phyloP scores from a whole-genome alignment of 805 yeast genomes.

The Nakazawaea pomicola region DNA sequence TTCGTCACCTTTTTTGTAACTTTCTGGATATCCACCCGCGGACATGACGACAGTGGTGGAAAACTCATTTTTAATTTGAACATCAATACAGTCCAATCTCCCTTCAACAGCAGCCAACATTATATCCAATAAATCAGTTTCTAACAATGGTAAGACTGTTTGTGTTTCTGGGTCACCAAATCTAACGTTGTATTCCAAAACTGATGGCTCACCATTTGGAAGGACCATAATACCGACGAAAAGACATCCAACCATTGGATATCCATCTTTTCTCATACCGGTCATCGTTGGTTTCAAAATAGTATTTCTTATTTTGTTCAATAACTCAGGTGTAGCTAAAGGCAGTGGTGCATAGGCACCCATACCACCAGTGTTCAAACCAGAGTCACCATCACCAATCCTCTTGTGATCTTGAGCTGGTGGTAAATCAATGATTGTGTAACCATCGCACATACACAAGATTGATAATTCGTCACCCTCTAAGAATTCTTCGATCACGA shows the following conservation, averaged over 20 bases:
- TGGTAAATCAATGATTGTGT: conserved; percentile 84
- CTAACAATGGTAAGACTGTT: conserved; percentile 83
- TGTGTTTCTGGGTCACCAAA: conserved; percentile 99
- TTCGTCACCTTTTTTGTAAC: conserved; percentile 80
- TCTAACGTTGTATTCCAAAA: conserved; percentile 93
- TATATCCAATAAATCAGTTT: conserved; percentile 90
- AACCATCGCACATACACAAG: conserved; percentile 89
- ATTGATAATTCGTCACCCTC: conserved; percentile 97
- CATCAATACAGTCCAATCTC: conserved; percentile 77
- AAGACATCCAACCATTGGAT: conserved; percentile 91
- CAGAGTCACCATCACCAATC: conserved; percentile 87
- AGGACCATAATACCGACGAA: conserved; percentile 95
- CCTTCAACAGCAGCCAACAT: conserved; percentile 93
- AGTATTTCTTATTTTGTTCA: conserved; percentile 64
- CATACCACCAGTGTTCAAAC: conserved; percentile 99
- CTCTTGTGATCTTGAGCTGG: conserved; percentile 99
- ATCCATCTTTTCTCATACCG: conserved; percentile 94
- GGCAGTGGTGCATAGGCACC: conserved; percentile 99
- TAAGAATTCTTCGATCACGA: conserved; percentile 91
- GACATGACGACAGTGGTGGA: conserved; percentile 94
- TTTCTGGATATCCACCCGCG: conserved; percentile 95
- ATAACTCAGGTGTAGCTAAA: conserved; percentile 71
- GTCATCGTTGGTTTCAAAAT: conserved; percentile 87
- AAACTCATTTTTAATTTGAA: conserved; percentile 48
- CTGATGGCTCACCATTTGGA: conserved; percentile 79